phyloP scores from a whole-genome alignment of 192 early-diverging fungal species.

The Backusella mclennaniae region DNA sequence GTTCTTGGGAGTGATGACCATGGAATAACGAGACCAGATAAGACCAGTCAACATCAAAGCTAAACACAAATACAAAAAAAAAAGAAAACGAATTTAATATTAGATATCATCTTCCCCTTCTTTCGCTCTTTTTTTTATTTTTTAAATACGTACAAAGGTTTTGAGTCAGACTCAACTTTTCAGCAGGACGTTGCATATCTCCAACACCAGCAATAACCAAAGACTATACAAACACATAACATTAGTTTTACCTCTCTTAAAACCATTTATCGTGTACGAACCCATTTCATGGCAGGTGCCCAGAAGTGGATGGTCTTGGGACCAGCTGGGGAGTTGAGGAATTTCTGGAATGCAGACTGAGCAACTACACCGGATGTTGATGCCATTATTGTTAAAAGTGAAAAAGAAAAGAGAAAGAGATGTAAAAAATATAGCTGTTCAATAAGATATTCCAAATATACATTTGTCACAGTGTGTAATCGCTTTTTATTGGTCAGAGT shows the following conservation, averaged over 20 bases:
- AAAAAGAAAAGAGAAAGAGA: not conserved
- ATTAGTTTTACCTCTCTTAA: not conserved
- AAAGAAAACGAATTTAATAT: not conserved
- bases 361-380: slow-evolving; percentile 10
- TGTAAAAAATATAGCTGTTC: slow-evolving; percentile 9
- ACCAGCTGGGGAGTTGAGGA: slow-evolving; percentile 70
- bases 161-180: slow-evolving; percentile 86
- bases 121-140: not conserved
- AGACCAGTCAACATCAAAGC: slow-evolving; percentile 91
- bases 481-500: not conserved
- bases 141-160: slow-evolving; percentile 52
- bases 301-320: slow-evolving; percentile 99
- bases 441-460: slow-evolving; percentile 6
- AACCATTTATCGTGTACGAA: slow-evolving; percentile 25
- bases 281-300: slow-evolving; percentile 94
- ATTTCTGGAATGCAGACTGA: slow-evolving; percentile 56
- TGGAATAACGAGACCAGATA: slow-evolving; percentile 97
- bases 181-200: slow-evolving; percentile 86
- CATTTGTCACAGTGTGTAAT: slow-evolving; percentile 10
- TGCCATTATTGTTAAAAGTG: slow-evolving; percentile 3
- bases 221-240: slow-evolving; percentile 49
- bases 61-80: slow-evolving; percentile 2
- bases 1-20: slow-evolving; percentile 93
- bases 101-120: not conserved
- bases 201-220: slow-evolving; percentile 92